A percentile compares a stretch with the other conserved stretches of the same genome.
Conservation (phyloP, 352 stramenopile genomes). For the Globisporangium recalcitrans region DNA sequence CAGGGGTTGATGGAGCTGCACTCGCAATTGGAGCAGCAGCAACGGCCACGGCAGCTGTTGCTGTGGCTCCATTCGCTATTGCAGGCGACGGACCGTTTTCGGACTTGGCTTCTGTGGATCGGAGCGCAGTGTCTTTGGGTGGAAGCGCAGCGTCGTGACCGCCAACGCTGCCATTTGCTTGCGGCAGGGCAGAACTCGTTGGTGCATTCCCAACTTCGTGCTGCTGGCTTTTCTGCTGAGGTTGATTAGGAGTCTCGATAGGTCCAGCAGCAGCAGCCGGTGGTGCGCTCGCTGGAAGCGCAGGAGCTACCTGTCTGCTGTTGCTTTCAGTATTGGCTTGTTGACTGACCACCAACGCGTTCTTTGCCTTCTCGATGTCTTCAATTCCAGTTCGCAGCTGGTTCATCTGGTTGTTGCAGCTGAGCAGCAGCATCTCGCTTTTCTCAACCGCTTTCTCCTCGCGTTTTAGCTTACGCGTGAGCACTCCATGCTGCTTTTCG, state of each 20-base stretch:
- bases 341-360: slow-evolving; percentile 36
- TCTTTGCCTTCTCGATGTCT: slow-evolving; percentile 65
- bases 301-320: not conserved
- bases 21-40: not conserved
- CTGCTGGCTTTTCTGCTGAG: not conserved
- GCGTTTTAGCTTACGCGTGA: slow-evolving; percentile 74
- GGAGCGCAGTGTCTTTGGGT: not conserved
- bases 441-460: slow-evolving; percentile 83
- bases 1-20: not conserved
- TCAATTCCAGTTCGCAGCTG: slow-evolving; percentile 67
- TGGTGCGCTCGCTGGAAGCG: not conserved
- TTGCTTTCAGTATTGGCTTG: slow-evolving; percentile 14
- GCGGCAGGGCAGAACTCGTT: not conserved
- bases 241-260: slow-evolving; percentile 4
- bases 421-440: slow-evolving; percentile 70
- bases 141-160: not conserved
- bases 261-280: not conserved
- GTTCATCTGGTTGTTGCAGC: slow-evolving; percentile 76
- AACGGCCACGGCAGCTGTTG: slow-evolving; percentile 9
- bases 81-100: slow-evolving; percentile 17
- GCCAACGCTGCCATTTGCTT: not conserved
- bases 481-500: slow-evolving; percentile 73
- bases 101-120: not conserved
- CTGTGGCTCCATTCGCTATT: slow-evolving; percentile 5
- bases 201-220: not conserved